Percentiles rank a stretch among this genome's conserved stretches.
Conservation (phyloP, 2,329 filamentous ascomycete species). For the Aspergillus sp. region DNA sequence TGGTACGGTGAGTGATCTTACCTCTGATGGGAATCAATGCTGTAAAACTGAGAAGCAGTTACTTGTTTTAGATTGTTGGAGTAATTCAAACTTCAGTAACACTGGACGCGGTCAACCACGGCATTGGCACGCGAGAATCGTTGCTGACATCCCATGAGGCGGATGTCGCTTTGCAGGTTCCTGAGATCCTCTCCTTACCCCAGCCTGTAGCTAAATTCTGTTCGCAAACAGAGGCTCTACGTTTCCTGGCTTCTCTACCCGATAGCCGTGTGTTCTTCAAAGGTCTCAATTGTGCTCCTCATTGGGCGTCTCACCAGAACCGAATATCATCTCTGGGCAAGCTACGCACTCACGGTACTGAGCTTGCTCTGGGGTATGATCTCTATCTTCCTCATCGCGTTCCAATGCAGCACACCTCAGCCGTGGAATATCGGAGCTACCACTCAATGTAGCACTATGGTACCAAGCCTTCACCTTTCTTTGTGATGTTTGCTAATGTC, state of each 20-base stretch:
- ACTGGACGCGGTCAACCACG: not conserved
- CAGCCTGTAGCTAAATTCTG: not conserved
- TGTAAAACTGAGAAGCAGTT: not conserved
- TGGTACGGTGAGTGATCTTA: not conserved
- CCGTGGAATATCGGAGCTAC: not conserved
- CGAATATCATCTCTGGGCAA: not conserved
- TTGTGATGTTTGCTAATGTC: not conserved
- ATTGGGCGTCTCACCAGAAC: not conserved
- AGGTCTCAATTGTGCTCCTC: not conserved
- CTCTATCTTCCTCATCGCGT: not conserved
- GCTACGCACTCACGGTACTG: not conserved
- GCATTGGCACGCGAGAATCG: not conserved
- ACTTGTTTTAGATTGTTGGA: not conserved
- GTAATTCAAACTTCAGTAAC: not conserved
- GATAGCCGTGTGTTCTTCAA: not conserved
- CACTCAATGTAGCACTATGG: not conserved
- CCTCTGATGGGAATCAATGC: too few species aligned
- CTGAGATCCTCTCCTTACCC: not conserved
- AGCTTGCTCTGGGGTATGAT: not conserved
- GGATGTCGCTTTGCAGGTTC: not conserved
- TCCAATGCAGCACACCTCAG: not conserved
- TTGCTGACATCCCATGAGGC: not conserved
- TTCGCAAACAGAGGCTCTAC: not conserved
- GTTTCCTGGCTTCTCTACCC: not conserved
- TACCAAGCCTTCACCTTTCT: not conserved